A percentile compares a stretch with the other conserved stretches of the same genome.
Conservation (phyloP, 148 eudicot genomes). For the Nepenthes gracilis region DNA sequence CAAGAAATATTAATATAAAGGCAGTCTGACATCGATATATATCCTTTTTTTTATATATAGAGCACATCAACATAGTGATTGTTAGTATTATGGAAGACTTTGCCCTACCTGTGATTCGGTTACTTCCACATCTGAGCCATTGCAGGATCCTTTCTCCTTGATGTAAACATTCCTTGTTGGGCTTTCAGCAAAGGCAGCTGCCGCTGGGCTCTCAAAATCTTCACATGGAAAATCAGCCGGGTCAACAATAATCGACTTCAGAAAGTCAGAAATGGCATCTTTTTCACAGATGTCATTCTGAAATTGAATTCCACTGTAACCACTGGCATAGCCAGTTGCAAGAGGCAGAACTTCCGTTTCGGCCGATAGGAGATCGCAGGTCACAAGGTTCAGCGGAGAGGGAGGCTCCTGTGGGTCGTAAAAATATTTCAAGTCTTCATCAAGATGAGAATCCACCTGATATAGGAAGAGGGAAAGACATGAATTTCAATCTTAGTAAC, state of each 20-base stretch:
- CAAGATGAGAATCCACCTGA: constrained; percentile 51
- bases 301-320: constrained; percentile 18
- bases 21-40: too few species aligned
- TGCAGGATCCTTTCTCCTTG: constrained; percentile 39
- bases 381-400: constrained; percentile 33
- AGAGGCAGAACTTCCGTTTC: constrained; percentile 6
- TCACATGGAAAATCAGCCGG: constrained; percentile 6
- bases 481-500: too few species aligned
- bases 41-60: too few species aligned
- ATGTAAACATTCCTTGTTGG: constrained; percentile 9
- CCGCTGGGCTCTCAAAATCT: constrained; percentile 5
- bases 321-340: constrained; percentile 17
- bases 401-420: constrained; percentile 14
- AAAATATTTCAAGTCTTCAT: constrained; percentile 19
- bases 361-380: constrained; percentile 23
- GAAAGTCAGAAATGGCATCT: constrained; percentile 28
- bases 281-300: constrained; percentile 21
- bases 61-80: too few species aligned
- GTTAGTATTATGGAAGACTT: too few species aligned
- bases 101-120: constrained; percentile 25
- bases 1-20: too few species aligned
- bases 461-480: not conserved
- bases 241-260: constrained; percentile 27
- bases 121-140: constrained; percentile 42
- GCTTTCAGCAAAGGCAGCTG: constrained; percentile 10